Conservation (phyloP, 2,329 filamentous ascomycete genomes). For the Helotiales sp. region DNA sequence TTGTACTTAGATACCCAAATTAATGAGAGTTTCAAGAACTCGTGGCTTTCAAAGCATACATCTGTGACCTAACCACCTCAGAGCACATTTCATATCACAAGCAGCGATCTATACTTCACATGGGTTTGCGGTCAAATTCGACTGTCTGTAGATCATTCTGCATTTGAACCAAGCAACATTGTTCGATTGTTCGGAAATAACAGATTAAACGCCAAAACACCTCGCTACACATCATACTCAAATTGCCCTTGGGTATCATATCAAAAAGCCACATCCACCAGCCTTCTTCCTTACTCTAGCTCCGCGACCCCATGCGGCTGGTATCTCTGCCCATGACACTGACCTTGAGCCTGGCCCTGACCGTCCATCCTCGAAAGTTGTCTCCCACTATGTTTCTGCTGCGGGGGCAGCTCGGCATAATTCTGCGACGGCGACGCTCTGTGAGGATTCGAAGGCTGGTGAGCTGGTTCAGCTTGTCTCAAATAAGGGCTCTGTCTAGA, state of each 20-base stretch:
- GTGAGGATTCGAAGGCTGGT: not conserved
- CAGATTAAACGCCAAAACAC: conserved; percentile 1
- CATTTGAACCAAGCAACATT: not conserved
- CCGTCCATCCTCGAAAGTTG: not conserved
- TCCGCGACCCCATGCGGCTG: not conserved
- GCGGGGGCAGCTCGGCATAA: not conserved
- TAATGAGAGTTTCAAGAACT: not conserved
- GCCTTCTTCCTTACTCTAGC: not conserved
- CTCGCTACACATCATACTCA: not conserved
- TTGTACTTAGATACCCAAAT: conserved; percentile 9
- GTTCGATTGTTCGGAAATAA: not conserved
- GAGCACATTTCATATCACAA: too few species aligned
- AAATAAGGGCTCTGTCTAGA: not conserved
- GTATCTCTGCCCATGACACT: conserved; percentile 3
- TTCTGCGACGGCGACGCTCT: not conserved
- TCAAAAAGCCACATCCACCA: not conserved
- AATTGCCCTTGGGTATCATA: conserved; percentile 9
- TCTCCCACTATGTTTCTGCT: not conserved
- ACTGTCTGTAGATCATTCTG: not conserved
- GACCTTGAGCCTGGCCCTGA: not conserved
- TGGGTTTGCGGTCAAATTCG: too few species aligned
- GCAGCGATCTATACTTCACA: too few species aligned
- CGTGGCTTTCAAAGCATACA: not conserved
- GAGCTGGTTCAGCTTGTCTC: not conserved
- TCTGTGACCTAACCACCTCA: too few species aligned